Percentiles rank a stretch among this genome's conserved stretches.
phyloP scores from a whole-genome alignment of 1,139 yeast genomes.

The Scheffersomyces stambukii region DNA sequence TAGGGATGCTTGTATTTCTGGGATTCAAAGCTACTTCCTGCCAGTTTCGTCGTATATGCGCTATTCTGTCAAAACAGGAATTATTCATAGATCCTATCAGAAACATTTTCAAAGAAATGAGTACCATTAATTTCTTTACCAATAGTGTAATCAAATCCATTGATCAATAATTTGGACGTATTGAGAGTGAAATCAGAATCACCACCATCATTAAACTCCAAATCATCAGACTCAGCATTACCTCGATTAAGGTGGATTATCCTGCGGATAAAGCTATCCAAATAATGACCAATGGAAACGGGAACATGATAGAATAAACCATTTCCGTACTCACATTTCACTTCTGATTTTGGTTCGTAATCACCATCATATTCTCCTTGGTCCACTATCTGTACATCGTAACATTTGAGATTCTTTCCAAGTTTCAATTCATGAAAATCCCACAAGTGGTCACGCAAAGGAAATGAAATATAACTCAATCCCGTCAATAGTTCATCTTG shows the following conservation, averaged over 20 bases:
- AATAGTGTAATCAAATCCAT: slow-evolving; percentile 33
- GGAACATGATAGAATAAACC: slow-evolving; percentile 13
- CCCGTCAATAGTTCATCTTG: slow-evolving; percentile 17
- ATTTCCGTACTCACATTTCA: slow-evolving; percentile 16
- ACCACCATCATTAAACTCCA: slow-evolving; percentile 29
- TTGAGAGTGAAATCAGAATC: slow-evolving; percentile 20
- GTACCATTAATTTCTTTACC: slow-evolving; percentile 44
- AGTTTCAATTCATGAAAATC: slow-evolving; percentile 26
- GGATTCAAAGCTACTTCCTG: too few relatives aligned
- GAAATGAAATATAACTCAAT: slow-evolving; percentile 18
- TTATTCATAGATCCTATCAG: slow-evolving; percentile 12
- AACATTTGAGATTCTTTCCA: slow-evolving; percentile 30
- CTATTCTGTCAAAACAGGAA: background rate
- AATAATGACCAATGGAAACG: slow-evolving; percentile 29
- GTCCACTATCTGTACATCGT: slow-evolving; percentile 28
- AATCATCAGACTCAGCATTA: slow-evolving; percentile 29
- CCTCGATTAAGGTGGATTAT: slow-evolving; percentile 38
- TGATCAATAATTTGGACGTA: slow-evolving; percentile 22
- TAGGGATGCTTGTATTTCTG: slow-evolving; percentile 1
- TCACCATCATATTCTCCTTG: slow-evolving; percentile 39
- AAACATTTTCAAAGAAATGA: slow-evolving; percentile 27
- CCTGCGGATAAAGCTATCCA: slow-evolving; percentile 26
- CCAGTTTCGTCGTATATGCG: too few relatives aligned
- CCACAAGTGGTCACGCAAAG: slow-evolving; percentile 28
- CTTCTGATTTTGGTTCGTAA: slow-evolving; percentile 9